Evolutionary conservation across 2,329 filamentous ascomycete species (phyloP), one percentile per base, ranked within the genome.

Genomic region (Colletotrichum sublineola): DNA sequence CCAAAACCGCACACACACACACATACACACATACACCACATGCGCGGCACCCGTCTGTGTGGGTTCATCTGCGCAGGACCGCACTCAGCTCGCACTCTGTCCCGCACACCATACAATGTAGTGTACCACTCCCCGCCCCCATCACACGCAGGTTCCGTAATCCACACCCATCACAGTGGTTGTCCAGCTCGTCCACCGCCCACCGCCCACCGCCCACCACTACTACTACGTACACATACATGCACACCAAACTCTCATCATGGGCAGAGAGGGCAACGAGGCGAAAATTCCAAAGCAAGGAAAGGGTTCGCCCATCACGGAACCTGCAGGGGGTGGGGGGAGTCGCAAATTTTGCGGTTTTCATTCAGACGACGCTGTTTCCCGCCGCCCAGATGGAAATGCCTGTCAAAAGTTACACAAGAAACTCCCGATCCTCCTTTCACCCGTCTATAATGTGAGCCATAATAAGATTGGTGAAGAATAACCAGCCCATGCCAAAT

Each of bases 161-260:
- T 48, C 31, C 53, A 58, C 53, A 52, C 44, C 29, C 50, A 50
- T 38, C 52, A 29, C 11, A 40, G 48, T 8, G 24, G 29, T 15
- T 14, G 42, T 18, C 50, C 50, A 36, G 29, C 50, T 38, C 38
- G 18, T 50, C 29, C 15, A 36, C 1, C 24, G 24, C 24, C 24
- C 24, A 36, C 1, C 24, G 24, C 24, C 24, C 24, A 42, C 58
- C 50, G 20, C 46, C 29, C 29, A 18, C 50, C 24, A 29, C 14
- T 11, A 38, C 36, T 11, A 38, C 6, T 24, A 24, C 24, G 24
- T 24, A 24, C 24, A 24, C 15, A 20, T 20, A 24, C 56, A 67
- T 56, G 50, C 55, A 67, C 63, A 60, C 53, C 61, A 56, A 61
- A 42, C 18, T 56, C 63, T 62, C 68, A 71, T 53, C 48, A 67